These are phyloP conservation scores for Kluyveromyces sp. DNA, from an alignment of 1,139 yeast species.

Conservation along the genomic window DNA sequence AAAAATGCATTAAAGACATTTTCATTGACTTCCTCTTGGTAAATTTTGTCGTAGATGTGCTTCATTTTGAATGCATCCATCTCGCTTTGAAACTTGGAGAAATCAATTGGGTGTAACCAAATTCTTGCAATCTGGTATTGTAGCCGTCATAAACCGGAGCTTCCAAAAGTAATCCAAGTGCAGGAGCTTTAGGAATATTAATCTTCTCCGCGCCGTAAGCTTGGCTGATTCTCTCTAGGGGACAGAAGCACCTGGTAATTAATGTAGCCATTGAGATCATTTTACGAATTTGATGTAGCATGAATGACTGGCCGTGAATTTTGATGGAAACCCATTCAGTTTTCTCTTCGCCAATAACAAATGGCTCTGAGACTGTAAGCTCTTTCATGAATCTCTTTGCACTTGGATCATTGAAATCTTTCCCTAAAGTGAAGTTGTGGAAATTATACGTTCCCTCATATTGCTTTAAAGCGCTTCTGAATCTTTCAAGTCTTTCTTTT, in stretches of 20 bases:
- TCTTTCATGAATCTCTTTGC: conserved; percentile 76
- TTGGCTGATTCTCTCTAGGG: conserved; percentile 64
- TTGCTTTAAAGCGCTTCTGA: conserved; percentile 61
- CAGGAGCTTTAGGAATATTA: conserved; percentile 96
- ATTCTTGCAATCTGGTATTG: conserved; percentile 59
- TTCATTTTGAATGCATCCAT: conserved; percentile 85
- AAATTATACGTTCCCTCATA: conserved; percentile 89
- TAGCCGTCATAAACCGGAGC: conserved; percentile 87
- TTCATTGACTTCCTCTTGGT: conserved; percentile 79
- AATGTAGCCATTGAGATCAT: conserved; percentile 96
- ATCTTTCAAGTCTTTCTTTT: conserved; percentile 47
- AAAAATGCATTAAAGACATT: conserved; percentile 85
- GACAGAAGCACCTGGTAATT: conserved; percentile 79
- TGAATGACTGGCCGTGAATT: conserved; percentile 96
- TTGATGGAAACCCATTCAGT: conserved; percentile 96
- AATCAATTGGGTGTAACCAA: conserved; percentile 78
- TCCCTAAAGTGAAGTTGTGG: conserved; percentile 91
- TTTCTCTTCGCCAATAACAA: conserved; percentile 81
- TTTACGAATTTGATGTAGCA: conserved; percentile 96
- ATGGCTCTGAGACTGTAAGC: conserved; percentile 80
- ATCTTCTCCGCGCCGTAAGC: conserved; percentile 69
- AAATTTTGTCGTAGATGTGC: conserved; percentile 85
- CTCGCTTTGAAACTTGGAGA: conserved; percentile 55
- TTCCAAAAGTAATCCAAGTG: conserved; percentile 82
- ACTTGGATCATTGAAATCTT: conserved; percentile 77